Evolutionary conservation across 2,329 filamentous ascomycete species (phyloP), one percentile per base, ranked within the genome.

Genomic region (Penicillium frequentans): DNA sequence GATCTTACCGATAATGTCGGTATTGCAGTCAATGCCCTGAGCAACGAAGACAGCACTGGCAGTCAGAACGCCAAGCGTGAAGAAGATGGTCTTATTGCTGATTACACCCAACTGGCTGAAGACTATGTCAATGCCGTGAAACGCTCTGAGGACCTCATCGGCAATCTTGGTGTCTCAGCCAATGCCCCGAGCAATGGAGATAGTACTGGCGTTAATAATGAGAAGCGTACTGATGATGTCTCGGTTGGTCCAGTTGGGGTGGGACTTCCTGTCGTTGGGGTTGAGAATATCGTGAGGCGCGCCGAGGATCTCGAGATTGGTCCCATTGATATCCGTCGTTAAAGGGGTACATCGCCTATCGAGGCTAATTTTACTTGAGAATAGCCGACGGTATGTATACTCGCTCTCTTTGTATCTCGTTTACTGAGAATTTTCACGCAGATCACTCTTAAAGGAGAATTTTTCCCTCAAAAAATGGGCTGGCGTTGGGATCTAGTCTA

Each of bases 21-120:
- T 37, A 7, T 31, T 14, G 13, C 8, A n/a, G 9, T 9, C 14
- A 27, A n/a, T 27, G 14, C 43, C 33, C 21, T 16, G 5, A 49
- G 43, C 3, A 48, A 56, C 13, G 54, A 44, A 19, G 49, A 44
- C 24, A 23, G 8, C 29, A 29, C 46, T 35, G 44, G 49, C 6
- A 26, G 29, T 10, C 51, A 50, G 23, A 54, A 54, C 39, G 31
- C 31, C 29, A 50, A 54, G 29, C 54, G 54, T 19, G 26, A 29
- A 24, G 24, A 24, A 24, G 6, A 8, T 24, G 24, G 24, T 24
- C 24, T 24, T 24, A 24, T 24, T 7, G 24, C 24, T 24, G 24
- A 24, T 24, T 24, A 24, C 24, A 24, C 24, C 24, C 24, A 24
- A 24, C 24, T 24, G 6, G 24, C 24, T 24, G 24, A 24, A 24